Conservation (phyloP, 495 filamentous ascomycete species). For the Penicillium canariense region DNA sequence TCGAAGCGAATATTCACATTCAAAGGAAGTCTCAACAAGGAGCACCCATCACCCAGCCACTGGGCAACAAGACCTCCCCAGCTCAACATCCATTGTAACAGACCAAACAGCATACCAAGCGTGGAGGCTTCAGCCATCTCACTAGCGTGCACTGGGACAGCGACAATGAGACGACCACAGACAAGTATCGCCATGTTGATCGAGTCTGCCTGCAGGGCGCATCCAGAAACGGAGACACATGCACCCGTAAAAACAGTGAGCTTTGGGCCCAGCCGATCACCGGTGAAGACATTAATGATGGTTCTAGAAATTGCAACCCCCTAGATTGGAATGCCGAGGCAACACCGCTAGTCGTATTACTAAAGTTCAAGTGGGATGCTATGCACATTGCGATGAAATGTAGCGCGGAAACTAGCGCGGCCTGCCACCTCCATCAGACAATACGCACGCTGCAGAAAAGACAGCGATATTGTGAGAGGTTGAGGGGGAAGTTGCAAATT, state of each 20-base stretch:
- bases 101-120: conserved; percentile 21
- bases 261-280: conserved; percentile 43
- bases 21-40: conserved; percentile 40
- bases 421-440: too few relatives aligned
- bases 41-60: conserved; percentile 51
- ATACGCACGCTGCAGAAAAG: too few relatives aligned
- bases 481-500: too few relatives aligned
- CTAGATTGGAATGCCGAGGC: conserved; percentile 48
- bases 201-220: conserved; percentile 44
- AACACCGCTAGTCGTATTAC: conserved; percentile 44
- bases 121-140: conserved; percentile 27
- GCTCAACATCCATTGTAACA: conserved; percentile 41
- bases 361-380: too few relatives aligned
- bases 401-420: too few relatives aligned
- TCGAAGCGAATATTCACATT: conserved; percentile 47
- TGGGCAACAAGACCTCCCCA: conserved; percentile 44
- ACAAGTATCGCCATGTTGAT: conserved; percentile 49
- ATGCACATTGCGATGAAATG: too few relatives aligned
- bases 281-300: conserved; percentile 40
- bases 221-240: conserved; percentile 40
- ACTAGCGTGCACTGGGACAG: conserved; percentile 42
- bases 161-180: conserved; percentile 45
- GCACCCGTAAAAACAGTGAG: conserved; percentile 44
- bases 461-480: too few relatives aligned
- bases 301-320: conserved; percentile 45